Evolutionary conservation across 2,329 filamentous ascomycete genomes (phyloP).

Genomic region (Emericellopsis cladophorae): DNA sequence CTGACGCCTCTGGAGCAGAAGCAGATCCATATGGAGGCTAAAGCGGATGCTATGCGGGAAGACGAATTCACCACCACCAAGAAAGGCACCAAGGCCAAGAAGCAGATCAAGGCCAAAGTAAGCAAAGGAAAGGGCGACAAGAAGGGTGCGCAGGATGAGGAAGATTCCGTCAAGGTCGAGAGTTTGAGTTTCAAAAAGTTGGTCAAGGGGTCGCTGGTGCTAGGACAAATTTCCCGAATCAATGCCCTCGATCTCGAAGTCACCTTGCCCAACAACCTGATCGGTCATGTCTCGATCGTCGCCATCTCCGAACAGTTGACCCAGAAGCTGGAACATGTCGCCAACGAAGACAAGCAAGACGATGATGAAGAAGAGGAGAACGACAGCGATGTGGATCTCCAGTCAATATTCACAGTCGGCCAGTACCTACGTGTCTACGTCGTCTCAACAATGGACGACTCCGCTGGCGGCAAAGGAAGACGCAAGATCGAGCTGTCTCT

Average conservation of each 20-base stretch:
- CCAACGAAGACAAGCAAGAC: constrained; percentile 37
- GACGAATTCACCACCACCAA: constrained; percentile 47
- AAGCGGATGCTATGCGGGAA: constrained; percentile 83
- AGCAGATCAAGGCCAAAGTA: constrained; percentile 39
- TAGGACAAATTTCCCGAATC: constrained; percentile 77
- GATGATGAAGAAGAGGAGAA: constrained; percentile 35
- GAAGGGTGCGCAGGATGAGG: constrained; percentile 32
- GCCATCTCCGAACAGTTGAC: constrained; percentile 76
- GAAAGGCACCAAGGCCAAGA: constrained; percentile 37
- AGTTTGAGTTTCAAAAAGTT: constrained; percentile 86
- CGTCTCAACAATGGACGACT: constrained; percentile 60
- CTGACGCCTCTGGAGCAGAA: constrained; percentile 91
- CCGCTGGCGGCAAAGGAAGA: constrained; percentile 50
- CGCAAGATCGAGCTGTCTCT: constrained; percentile 81
- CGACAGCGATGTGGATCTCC: constrained; percentile 55
- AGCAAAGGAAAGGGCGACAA: constrained; percentile 27
- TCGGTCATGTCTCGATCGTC: constrained; percentile 82
- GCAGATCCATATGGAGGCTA: constrained; percentile 89
- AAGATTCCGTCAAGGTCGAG: constrained; percentile 61
- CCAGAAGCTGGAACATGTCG: constrained; percentile 58
- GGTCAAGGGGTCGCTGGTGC: constrained; percentile 71
- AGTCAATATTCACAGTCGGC: constrained; percentile 64
- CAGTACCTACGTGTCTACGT: constrained; percentile 85
- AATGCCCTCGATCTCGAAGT: constrained; percentile 68
- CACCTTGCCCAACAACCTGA: constrained; percentile 83